Base-by-base conservation (phyloP, 352 stramenopile species). In the Pythium rishiriense region DNA sequence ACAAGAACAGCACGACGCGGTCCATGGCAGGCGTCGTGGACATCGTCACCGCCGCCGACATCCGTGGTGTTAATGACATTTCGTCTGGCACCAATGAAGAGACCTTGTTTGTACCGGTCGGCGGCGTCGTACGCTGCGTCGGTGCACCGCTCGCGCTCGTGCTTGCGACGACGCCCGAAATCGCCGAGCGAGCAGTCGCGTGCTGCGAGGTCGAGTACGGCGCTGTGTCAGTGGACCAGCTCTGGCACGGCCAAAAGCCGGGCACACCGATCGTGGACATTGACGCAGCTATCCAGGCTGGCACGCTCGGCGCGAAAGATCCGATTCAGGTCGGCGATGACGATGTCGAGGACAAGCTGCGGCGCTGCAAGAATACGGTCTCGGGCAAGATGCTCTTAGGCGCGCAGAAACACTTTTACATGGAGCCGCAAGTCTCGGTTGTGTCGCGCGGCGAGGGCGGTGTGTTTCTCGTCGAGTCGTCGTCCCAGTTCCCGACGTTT, bases 321-420 rank as follows among this genome's bases (percentile, higher is more conserved):
- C 60, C 60, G 21, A 41, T 70, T 17, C 21, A 29, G 11, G 57
- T 74, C 17, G 67, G 69, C 42, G 57, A 78, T n/a, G 75, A 73
- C 33, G 24, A 67, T 15, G 56, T 75, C 9, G 46, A 56, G 10
- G 26, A 64, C 1, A 73, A 72, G 46, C 46, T 83, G 3, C 51
- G 57, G 21, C 26, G 46, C 4, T 63, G 62, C 47, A 58, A 62
- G 37, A 37, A 62, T 25, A 56, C 39, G 10, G 46, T 76, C 15
- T 59, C 21, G 14, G 72, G 75, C 1, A 28, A 33, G 12, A 31
- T 86, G n/a, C 35, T 63, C 12, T 67, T 79, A 10, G 74, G 66
- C 2, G 66, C 69, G 1, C 77, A 86, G 53, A 76, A 76, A 51
- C 78, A 87, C 62, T 84, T 87, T 47, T 83, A 87, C 68, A 80